Conservation (phyloP, 2,329 filamentous ascomycete genomes). For the Trichoderma arundinaceum region DNA sequence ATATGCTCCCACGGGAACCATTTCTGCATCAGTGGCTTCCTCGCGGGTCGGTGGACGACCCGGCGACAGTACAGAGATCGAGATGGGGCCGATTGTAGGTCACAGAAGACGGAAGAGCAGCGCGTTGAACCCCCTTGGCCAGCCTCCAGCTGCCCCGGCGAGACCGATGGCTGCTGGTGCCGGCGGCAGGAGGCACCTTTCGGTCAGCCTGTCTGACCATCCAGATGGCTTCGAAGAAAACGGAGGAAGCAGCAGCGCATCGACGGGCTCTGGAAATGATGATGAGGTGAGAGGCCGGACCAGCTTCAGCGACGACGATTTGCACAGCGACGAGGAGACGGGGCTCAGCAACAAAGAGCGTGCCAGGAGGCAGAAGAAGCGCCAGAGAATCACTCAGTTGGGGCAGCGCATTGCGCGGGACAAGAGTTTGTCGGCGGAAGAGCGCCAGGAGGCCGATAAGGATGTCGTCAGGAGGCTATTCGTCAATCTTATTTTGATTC, state of each 20-base stretch:
- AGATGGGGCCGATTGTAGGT: constrained; percentile 62
- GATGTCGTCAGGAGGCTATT: constrained; percentile 71
- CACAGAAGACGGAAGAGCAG: constrained; percentile 63
- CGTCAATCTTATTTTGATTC: constrained; percentile 81
- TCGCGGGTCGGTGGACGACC: constrained; percentile 32
- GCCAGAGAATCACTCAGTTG: constrained; percentile 69
- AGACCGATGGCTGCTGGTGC: constrained; percentile 29
- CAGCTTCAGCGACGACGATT: constrained; percentile 71
- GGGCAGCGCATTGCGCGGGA: constrained; percentile 71
- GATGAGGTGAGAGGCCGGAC: constrained; percentile 55
- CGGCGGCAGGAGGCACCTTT: constrained; percentile 32
- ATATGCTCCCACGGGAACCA: constrained; percentile 13
- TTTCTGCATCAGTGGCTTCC: constrained; percentile 6
- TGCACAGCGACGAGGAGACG: constrained; percentile 87
- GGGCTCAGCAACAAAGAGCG: constrained; percentile 78
- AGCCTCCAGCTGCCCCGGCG: constrained; percentile 37
- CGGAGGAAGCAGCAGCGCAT: constrained; percentile 38
- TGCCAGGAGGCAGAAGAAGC: constrained; percentile 68
- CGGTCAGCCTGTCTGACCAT: constrained; percentile 46
- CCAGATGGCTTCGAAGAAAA: constrained; percentile 56
- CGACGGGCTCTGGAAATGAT: constrained; percentile 38
- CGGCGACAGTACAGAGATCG: constrained; percentile 50
- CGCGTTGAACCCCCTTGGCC: constrained; percentile 51
- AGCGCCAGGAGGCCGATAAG: constrained; percentile 77
- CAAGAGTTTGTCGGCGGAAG: constrained; percentile 67